A percentile compares a stretch with the other conserved stretches of the same genome.
Evolutionary conservation across 2,329 filamentous ascomycete genomes (phyloP).

Genomic region (Leptographium galeiforme): DNA sequence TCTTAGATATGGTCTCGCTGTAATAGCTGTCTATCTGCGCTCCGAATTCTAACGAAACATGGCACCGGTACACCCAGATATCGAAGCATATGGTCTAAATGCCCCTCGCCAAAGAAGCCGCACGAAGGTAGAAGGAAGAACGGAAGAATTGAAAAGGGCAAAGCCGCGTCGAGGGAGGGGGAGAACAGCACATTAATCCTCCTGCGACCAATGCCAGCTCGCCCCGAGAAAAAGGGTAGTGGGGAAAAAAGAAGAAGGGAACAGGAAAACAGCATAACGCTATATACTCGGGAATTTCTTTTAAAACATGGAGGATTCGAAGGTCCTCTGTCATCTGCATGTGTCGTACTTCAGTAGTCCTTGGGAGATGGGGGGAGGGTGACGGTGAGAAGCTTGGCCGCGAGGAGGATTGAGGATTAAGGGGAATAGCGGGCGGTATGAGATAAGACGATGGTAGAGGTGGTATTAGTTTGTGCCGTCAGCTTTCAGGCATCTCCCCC

Average conservation of each 20-base stretch:
- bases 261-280: constrained; percentile 1
- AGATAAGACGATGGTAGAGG: background rate
- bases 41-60: background rate
- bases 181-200: background rate
- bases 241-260: background rate
- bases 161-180: background rate
- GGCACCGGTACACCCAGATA: background rate
- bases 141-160: background rate
- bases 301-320: background rate
- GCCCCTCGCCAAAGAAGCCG: background rate
- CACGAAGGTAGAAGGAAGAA: background rate
- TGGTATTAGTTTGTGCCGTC: background rate
- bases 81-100: background rate
- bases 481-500: background rate
- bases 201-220: background rate
- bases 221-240: background rate
- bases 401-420: background rate
- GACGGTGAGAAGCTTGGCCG: background rate
- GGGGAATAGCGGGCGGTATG: background rate
- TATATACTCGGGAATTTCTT: constrained; percentile 6
- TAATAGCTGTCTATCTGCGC: background rate
- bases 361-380: background rate
- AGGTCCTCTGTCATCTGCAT: background rate
- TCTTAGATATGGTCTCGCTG: background rate
- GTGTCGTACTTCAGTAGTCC: constrained; percentile 4